These are phyloP conservation scores for Cochlearia excelsa DNA, from an alignment of 345 rosid genomes.

Conservation along the genomic window DNA sequence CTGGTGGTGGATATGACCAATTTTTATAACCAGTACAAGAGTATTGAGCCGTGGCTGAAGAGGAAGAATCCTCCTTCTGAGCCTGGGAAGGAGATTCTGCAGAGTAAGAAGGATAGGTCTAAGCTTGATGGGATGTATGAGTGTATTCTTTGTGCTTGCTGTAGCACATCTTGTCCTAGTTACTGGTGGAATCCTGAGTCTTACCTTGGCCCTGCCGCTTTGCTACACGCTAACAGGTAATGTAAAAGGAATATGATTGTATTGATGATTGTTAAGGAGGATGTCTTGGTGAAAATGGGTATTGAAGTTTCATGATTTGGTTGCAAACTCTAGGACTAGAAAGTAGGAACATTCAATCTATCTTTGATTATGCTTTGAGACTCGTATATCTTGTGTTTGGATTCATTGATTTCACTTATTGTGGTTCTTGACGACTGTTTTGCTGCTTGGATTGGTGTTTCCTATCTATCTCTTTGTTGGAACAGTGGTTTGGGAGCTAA, in stretches of 20 bases:
- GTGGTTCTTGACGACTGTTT: neutral
- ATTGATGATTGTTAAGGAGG: neutral
- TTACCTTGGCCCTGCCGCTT: constrained; percentile 91
- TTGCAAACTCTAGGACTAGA: constrained; percentile 3
- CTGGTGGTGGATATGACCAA: constrained; percentile 97
- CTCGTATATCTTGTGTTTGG: neutral
- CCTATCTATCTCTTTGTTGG: neutral
- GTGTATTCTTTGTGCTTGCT: constrained; percentile 93
- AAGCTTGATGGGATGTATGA: constrained; percentile 99
- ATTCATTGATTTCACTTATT: neutral
- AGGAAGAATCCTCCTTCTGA: constrained; percentile 65
- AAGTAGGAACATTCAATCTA: neutral
- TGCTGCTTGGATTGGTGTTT: constrained; percentile 1
- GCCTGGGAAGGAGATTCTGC: constrained; percentile 81
- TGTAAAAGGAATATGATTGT: neutral
- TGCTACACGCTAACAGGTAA: constrained; percentile 93
- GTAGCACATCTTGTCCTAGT: constrained; percentile 96
- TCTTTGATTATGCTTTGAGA: neutral
- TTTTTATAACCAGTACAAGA: constrained; percentile 94
- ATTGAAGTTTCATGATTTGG: neutral
- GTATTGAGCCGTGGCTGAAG: constrained; percentile 99
- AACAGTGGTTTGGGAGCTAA: constrained; percentile 2
- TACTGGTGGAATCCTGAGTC: constrained; percentile 99
- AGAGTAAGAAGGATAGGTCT: constrained; percentile 89
- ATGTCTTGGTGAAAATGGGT: neutral